Percentiles rank a stretch among this genome's conserved stretches.
Evolutionary conservation across 73 alveolate species (phyloP).

Genomic region (Stentor coeruleus): DNA sequence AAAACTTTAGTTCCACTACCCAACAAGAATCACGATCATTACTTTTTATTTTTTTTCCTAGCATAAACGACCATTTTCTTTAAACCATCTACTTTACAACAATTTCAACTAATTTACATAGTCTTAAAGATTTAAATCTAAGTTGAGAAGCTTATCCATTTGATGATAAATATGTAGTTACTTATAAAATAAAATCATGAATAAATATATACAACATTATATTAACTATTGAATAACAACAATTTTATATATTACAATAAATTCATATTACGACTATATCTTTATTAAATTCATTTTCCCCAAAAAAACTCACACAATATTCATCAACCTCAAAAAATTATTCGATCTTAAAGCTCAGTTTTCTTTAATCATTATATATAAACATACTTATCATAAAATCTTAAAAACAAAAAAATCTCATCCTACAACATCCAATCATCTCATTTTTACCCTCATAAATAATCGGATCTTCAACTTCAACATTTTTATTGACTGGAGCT

Average conservation of each 20-base stretch:
- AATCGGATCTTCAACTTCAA: neutral
- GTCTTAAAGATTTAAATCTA: neutral
- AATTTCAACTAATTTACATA: neutral
- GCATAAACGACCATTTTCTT: neutral
- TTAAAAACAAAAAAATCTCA: neutral
- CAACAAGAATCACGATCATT: neutral
- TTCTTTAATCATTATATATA: neutral
- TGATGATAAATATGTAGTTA: too few relatives aligned
- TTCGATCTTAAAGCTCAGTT: conserved; percentile 3
- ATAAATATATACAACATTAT: too few relatives aligned
- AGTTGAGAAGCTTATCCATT: conserved; percentile 17
- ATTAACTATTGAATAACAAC: too few relatives aligned
- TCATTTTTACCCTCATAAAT: neutral
- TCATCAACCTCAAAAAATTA: too few relatives aligned
- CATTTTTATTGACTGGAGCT: neutral
- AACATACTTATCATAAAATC: too few relatives aligned
- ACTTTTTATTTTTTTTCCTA: neutral
- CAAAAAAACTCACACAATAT: too few relatives aligned
- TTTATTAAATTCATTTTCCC: too few relatives aligned
- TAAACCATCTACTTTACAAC: neutral
- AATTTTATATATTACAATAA: too few relatives aligned
- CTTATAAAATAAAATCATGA: too few relatives aligned
- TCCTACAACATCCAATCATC: neutral
- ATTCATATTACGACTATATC: too few relatives aligned
- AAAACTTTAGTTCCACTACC: neutral